phyloP scores from a whole-genome alignment of 2,329 filamentous ascomycete genomes.

The Colletotrichum falcatum region DNA sequence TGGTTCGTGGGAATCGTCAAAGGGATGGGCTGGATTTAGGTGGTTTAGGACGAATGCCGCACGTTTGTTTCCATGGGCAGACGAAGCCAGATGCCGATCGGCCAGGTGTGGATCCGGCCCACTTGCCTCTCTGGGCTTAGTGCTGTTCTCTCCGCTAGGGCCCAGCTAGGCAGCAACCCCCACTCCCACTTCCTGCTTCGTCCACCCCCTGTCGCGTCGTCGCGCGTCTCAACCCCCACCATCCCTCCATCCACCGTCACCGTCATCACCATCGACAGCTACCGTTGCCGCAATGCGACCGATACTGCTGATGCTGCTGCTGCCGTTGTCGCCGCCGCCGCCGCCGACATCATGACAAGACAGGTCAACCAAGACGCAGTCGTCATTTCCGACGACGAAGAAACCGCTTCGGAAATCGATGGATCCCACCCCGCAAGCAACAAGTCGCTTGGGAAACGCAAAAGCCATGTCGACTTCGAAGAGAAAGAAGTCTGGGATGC shows the following conservation, averaged over 20 bases:
- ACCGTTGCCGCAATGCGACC: slow-evolving; percentile 1
- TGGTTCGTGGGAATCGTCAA: no score
- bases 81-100: neutral
- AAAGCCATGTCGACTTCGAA: slow-evolving; percentile 50
- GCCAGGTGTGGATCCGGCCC: no score
- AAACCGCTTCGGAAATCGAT: slow-evolving; percentile 12
- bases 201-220: slow-evolving; percentile 21
- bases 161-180: neutral
- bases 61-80: no score
- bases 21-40: no score
- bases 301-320: no score
- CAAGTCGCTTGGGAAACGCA: slow-evolving; percentile 51
- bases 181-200: no score
- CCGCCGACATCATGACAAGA: slow-evolving; percentile 17
- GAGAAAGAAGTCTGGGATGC: slow-evolving; percentile 67
- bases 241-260: neutral
- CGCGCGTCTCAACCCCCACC: slow-evolving; percentile 17
- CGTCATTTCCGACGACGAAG: slow-evolving; percentile 34
- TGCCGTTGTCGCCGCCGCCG: no score
- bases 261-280: neutral
- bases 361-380: slow-evolving; percentile 1
- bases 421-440: neutral
- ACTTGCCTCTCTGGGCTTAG: neutral
- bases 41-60: neutral
- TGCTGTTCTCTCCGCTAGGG: neutral